Percentiles rank a stretch among this genome's conserved stretches.
Conservation (phyloP, 176 grass and related monocot species). For the Carex pumila region DNA sequence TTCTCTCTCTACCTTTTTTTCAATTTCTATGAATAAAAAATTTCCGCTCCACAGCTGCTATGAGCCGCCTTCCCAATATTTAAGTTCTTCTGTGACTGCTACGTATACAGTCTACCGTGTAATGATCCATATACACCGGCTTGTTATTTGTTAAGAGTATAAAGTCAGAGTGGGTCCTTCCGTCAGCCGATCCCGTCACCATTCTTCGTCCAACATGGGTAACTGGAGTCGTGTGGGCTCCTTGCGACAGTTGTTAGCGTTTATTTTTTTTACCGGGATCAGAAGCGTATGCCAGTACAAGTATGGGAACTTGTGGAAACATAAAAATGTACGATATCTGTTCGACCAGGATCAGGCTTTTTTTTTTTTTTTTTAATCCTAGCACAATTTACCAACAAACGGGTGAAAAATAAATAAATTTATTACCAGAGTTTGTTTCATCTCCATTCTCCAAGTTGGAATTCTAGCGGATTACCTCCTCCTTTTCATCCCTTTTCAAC, state of each 20-base stretch:
- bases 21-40: too few species aligned
- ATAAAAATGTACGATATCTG: constrained; percentile 1
- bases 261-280: too few species aligned
- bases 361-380: background rate
- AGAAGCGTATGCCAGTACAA: background rate
- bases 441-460: too few species aligned
- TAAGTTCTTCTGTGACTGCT: background rate
- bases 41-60: background rate
- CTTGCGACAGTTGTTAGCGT: background rate
- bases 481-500: too few species aligned
- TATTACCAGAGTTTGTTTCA: background rate
- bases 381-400: background rate
- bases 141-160: too few species aligned
- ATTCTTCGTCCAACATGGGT: background rate
- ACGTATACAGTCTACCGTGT: background rate
- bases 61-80: background rate
- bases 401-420: background rate
- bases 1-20: too few species aligned
- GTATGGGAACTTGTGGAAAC: background rate
- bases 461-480: too few species aligned
- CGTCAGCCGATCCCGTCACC: background rate
- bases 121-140: background rate
- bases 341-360: background rate
- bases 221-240: background rate
- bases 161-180: background rate